Conservation (phyloP, 1,284 basidiomycete species). For the Apiotrichum porosum region DNA sequence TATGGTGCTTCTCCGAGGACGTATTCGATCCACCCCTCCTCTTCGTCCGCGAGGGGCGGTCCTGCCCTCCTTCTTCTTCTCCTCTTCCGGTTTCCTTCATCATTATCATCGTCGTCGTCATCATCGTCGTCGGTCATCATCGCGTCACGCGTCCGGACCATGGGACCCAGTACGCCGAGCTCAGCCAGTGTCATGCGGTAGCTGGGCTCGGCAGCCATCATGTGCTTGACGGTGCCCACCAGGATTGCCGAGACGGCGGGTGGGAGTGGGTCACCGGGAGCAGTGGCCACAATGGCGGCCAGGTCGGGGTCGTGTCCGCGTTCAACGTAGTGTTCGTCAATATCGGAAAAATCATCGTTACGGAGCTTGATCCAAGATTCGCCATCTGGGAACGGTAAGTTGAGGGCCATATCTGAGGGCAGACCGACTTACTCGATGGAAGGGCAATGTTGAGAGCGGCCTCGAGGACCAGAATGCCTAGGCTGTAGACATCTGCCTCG, state of each 20-base stretch:
- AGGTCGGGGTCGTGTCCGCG: conserved; percentile 12
- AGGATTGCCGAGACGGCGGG: conserved; percentile 59
- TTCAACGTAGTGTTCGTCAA: conserved; percentile 54
- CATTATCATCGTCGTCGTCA: not conserved
- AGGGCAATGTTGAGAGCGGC: conserved; percentile 89
- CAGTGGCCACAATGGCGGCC: conserved; percentile 1
- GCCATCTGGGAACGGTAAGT: conserved; percentile 26
- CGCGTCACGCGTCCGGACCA: conserved; percentile 56
- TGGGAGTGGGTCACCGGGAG: conserved; percentile 9
- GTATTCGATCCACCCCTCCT: conserved; percentile 13
- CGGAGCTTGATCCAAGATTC: conserved; percentile 92
- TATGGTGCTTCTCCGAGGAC: not conserved
- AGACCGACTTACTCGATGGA: conserved; percentile 74
- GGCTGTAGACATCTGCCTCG: conserved; percentile 88
- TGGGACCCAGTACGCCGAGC: conserved; percentile 58
- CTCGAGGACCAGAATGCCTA: conserved; percentile 92
- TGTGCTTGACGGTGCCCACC: conserved; percentile 61
- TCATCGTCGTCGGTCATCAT: conserved; percentile 4
- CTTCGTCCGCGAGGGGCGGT: conserved; percentile 23
- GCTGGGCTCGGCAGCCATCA: conserved; percentile 70
- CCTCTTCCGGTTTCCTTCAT: not conserved
- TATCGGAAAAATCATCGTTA: conserved; percentile 83
- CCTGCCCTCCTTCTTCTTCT: conserved; percentile 8
- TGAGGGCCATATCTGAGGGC: not conserved
- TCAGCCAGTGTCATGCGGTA: conserved; percentile 57